phyloP scores from a whole-genome alignment of 2,329 filamentous ascomycete species.

The Cladosporium sphaerospermum region DNA sequence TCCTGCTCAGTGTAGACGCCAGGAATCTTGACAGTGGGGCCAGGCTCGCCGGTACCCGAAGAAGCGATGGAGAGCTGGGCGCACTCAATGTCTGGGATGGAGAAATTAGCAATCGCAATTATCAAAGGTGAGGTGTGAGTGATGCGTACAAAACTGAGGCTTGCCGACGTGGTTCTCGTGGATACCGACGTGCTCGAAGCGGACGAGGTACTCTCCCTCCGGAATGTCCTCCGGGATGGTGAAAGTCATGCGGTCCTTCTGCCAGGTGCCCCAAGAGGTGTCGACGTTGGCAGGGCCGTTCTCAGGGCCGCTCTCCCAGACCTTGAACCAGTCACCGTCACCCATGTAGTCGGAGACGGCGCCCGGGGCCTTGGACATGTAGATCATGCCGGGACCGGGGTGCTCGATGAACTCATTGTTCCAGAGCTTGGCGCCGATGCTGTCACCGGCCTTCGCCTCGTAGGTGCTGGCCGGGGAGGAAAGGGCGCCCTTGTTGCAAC shows the following conservation, averaged over 20 bases:
- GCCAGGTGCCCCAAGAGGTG: slow-evolving; percentile 13
- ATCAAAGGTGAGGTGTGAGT: background rate
- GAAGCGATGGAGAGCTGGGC: slow-evolving; percentile 18
- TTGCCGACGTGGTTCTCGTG: slow-evolving; percentile 17
- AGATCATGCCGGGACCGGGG: slow-evolving; percentile 16
- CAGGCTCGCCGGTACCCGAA: slow-evolving; percentile 16
- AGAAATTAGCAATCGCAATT: no score
- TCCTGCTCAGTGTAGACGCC: slow-evolving; percentile 19
- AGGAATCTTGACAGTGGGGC: slow-evolving; percentile 17
- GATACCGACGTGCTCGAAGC: slow-evolving; percentile 17
- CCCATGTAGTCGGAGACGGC: slow-evolving; percentile 16
- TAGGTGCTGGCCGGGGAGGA: slow-evolving; percentile 12
- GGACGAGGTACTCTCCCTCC: slow-evolving; percentile 17
- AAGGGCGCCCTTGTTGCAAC: slow-evolving; percentile 15
- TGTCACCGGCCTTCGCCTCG: slow-evolving; percentile 17
- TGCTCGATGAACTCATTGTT: slow-evolving; percentile 18
- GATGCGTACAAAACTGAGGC: slow-evolving; percentile 11
- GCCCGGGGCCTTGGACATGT: slow-evolving; percentile 18
- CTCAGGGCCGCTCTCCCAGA: slow-evolving; percentile 13
- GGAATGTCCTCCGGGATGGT: slow-evolving; percentile 14
- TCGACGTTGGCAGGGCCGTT: slow-evolving; percentile 12
- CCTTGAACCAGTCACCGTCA: slow-evolving; percentile 19
- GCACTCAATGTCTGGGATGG: slow-evolving; percentile 12
- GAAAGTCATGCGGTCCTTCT: slow-evolving; percentile 16
- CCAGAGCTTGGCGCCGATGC: slow-evolving; percentile 15